Base-by-base conservation (phyloP, 768 basidiomycete species). In the Collybiopsis confluens region DNA sequence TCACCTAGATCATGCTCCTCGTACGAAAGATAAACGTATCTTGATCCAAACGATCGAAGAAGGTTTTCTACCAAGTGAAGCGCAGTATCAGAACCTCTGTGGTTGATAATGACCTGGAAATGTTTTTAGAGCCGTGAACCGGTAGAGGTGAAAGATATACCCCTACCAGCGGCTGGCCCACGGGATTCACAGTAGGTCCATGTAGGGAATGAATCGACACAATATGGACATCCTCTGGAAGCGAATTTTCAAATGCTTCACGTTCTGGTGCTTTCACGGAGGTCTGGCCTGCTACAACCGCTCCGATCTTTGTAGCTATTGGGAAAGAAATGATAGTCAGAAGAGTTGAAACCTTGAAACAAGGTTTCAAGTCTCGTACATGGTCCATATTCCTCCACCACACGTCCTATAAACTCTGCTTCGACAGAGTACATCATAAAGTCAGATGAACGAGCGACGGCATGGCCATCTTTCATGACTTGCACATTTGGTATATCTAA, bases 341-440 rank as follows among this genome's bases (percentile, higher is more conserved):
- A 5, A 16, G 3, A 9, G 1, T 23, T 6, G 35, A 23, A 6
- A 49, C 44, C 18, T 35, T 9, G 45, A 20, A 46, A 18, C 21
- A 20, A 30, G 3, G 24, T 38, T 35, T 36, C 20, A 42, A 52
- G 26, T 54, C 45, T 75, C 90, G 56, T 59, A 94, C 93, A 95
- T n/a, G 94, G 92, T 7, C 96, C 96, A 62, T 85, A 98, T 61
- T 90, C 78, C 10, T 77, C 77, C 7, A 98, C 95, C n/a, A 96
- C 92, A 1, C 73, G 67, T 30, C 83, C 82, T 56, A 98, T 88
- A 63, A 78, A 86, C 61, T 92, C 92, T 16, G 96, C 94, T 64
- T 98, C 95, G 44, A 98, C 92, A 16, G 91, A 89, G 69, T 98
- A 98, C 64, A 98, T 79, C 68, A 98, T 90, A 58, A 93, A 90